phyloP scores from a whole-genome alignment of 768 basidiomycete species.

The Cystofilobasidium capitatum region DNA sequence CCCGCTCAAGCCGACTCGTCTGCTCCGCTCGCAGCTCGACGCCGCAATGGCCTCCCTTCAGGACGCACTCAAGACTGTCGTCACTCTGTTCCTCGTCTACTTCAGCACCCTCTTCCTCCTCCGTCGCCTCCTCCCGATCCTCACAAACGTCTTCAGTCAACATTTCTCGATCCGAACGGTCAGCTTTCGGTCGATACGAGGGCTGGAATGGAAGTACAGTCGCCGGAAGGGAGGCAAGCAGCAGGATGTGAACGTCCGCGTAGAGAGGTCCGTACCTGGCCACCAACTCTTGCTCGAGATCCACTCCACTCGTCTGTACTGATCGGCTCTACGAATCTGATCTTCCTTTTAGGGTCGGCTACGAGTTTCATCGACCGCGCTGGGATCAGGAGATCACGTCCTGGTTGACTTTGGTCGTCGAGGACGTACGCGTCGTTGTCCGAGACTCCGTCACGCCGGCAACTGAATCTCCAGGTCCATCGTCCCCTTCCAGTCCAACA shows the following conservation, averaged over 20 bases:
- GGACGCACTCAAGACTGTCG: conserved; percentile 2
- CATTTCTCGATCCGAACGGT: conserved; percentile 13
- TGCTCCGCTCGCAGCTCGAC: not conserved
- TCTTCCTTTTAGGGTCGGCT: conserved; percentile 8
- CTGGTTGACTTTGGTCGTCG: conserved; percentile 20
- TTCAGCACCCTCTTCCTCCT: conserved; percentile 6
- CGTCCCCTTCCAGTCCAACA: not conserved
- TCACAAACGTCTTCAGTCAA: not conserved
- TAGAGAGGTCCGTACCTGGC: conserved; percentile 1
- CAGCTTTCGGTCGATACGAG: conserved; percentile 15
- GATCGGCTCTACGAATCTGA: not conserved
- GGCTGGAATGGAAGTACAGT: conserved; percentile 12
- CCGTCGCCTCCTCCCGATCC: conserved; percentile 11
- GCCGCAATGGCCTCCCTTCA: not conserved
- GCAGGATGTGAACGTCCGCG: not conserved
- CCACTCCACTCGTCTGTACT: not conserved
- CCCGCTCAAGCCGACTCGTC: not conserved
- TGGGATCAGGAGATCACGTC: conserved; percentile 4
- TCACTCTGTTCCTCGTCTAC: not conserved
- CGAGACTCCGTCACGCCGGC: not conserved
- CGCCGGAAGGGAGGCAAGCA: not conserved
- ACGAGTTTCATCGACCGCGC: conserved; percentile 11
- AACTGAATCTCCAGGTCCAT: not conserved
- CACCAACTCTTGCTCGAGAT: not conserved
- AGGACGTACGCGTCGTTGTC: conserved; percentile 20